Evolutionary conservation across 305 asterid species (phyloP).

Genomic region (Fraxinus dipetala): DNA sequence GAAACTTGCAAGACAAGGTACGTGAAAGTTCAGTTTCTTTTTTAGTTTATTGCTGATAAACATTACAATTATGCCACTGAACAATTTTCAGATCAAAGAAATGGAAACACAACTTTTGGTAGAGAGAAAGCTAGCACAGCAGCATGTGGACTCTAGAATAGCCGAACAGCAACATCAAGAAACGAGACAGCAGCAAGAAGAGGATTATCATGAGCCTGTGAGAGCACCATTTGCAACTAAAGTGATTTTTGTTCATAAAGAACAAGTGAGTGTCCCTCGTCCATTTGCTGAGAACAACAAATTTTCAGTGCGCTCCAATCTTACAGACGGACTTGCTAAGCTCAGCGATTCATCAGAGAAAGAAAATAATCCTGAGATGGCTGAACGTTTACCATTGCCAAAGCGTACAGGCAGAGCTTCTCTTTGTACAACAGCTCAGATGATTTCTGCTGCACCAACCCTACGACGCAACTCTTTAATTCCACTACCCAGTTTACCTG

Average conservation of each 20-base stretch:
- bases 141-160: constrained; percentile 71
- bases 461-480: constrained; percentile 71
- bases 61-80: not conserved
- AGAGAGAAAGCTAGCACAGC: constrained; percentile 88
- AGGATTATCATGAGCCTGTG: constrained; percentile 36
- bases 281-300: constrained; percentile 47
- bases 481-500: constrained; percentile 53
- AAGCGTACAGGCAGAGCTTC: constrained; percentile 69
- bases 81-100: constrained; percentile 71
- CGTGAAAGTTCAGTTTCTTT: not conserved
- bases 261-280: constrained; percentile 28
- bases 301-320: constrained; percentile 38
- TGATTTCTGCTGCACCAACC: constrained; percentile 34
- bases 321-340: constrained; percentile 30
- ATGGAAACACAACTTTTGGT: constrained; percentile 83
- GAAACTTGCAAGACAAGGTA: constrained; percentile 94
- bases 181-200: constrained; percentile 50
- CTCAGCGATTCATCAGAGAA: constrained; percentile 45
- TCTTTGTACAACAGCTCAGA: constrained; percentile 50
- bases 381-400: constrained; percentile 48
- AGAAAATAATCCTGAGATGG: constrained; percentile 59
- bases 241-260: constrained; percentile 31
- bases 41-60: not conserved
- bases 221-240: constrained; percentile 63
- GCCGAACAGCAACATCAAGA: constrained; percentile 58